Evolutionary conservation across 257 asterid species (phyloP).

Genomic region (Ophiorrhiza pumila): DNA sequence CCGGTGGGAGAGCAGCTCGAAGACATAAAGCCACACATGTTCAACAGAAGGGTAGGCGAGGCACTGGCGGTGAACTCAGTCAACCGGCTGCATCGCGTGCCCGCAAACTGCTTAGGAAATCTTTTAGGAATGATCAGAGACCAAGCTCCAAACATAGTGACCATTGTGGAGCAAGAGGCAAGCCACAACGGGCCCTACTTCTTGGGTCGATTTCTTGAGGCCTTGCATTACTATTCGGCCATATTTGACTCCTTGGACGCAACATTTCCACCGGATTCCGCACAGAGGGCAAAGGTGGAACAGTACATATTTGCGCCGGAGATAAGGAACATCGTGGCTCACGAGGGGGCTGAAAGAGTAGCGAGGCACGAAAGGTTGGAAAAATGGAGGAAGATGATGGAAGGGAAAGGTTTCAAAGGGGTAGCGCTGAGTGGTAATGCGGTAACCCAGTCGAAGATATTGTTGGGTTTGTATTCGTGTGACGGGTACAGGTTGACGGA

Average conservation of each 20-base stretch:
- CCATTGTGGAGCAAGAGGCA: conserved; percentile 86
- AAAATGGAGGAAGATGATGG: conserved; percentile 81
- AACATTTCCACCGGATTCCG: conserved; percentile 70
- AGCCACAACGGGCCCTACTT: conserved; percentile 91
- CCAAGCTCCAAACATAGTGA: conserved; percentile 79
- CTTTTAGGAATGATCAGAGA: conserved; percentile 63
- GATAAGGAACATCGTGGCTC: conserved; percentile 66
- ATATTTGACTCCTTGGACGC: conserved; percentile 82
- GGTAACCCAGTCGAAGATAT: conserved; percentile 70
- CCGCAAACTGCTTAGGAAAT: conserved; percentile 48
- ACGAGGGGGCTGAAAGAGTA: conserved; percentile 61
- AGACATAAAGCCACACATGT: conserved; percentile 74
- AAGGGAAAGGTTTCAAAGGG: conserved; percentile 71
- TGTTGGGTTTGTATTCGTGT: conserved; percentile 72
- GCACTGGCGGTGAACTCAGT: conserved; percentile 81
- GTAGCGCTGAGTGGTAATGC: conserved; percentile 67
- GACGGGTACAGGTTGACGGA: conserved; percentile 81
- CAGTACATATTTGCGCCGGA: conserved; percentile 75
- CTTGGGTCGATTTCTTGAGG: conserved; percentile 75
- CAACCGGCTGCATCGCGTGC: conserved; percentile 68
- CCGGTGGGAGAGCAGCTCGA: conserved; percentile 70
- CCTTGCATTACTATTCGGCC: conserved; percentile 73
- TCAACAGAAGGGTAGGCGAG: conserved; percentile 75
- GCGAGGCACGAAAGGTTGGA: conserved; percentile 75
- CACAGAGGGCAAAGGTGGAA: conserved; percentile 78